Conservation (phyloP, 2,329 filamentous ascomycete species). For the Lasiodiplodia hormozganensis region DNA sequence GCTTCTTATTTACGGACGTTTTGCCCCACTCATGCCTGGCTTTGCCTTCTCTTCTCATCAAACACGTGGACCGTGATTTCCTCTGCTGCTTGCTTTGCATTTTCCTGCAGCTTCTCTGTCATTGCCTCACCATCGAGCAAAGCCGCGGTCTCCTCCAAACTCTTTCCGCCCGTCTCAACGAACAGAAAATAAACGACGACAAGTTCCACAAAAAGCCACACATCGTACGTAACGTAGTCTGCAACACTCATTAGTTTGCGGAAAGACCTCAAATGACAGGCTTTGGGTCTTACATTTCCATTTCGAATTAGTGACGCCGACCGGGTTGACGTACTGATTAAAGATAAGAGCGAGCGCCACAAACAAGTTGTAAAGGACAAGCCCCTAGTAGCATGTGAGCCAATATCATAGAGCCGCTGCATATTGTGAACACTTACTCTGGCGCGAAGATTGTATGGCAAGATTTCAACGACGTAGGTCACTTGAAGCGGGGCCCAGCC, state of each 20-base stretch:
- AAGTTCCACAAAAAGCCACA: conserved; percentile 67
- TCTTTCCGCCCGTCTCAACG: conserved; percentile 73
- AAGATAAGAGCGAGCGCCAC: background rate
- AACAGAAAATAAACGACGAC: conserved; percentile 71
- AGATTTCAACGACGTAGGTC: conserved; percentile 24
- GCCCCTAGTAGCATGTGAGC: background rate
- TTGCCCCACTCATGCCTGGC: too few species aligned
- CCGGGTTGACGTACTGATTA: background rate
- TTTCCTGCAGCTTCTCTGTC: background rate
- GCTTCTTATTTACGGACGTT: too few species aligned
- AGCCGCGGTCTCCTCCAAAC: conserved; percentile 72
- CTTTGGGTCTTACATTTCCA: background rate
- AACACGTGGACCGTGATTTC: background rate
- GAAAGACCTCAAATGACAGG: background rate
- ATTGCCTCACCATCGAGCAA: conserved; percentile 73
- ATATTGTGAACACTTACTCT: background rate
- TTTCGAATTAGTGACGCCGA: background rate
- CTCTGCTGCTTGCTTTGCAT: background rate
- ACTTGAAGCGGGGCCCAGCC: conserved; percentile 16
- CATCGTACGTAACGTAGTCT: background rate
- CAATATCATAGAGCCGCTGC: too few species aligned
- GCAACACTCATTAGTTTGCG: too few species aligned
- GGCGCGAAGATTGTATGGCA: conserved; percentile 22
- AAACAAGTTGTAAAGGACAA: background rate
- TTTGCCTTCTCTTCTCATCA: background rate